Evolutionary conservation across 1,284 basidiomycete genomes (phyloP).

Genomic region (Austroboletus niveus): DNA sequence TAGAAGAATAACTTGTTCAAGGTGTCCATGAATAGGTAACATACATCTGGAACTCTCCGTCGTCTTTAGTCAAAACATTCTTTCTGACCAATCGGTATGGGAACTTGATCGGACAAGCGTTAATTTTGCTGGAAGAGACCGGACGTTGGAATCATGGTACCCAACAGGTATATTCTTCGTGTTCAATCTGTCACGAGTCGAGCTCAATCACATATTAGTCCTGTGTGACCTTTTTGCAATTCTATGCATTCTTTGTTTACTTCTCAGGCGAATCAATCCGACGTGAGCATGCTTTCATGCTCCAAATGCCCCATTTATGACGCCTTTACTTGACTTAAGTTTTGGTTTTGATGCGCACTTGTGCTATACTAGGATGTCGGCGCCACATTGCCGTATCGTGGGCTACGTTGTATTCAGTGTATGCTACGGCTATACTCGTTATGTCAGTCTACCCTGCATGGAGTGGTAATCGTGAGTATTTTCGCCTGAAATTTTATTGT

Average conservation of each 20-base stretch:
- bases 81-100: conserved; percentile 18
- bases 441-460: too few relatives aligned
- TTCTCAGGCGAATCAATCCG: conserved; percentile 24
- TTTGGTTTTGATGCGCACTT: conserved; percentile 24
- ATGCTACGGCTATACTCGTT: too few relatives aligned
- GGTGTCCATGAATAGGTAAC: neutral
- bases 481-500: neutral
- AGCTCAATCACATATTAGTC: conserved; percentile 16
- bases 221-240: conserved; percentile 10
- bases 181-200: neutral
- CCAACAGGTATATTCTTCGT: neutral
- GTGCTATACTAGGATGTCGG: conserved; percentile 15
- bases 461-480: conserved; percentile 7
- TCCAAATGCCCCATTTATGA: neutral
- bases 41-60: conserved; percentile 13
- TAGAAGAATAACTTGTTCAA: neutral
- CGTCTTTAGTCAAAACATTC: conserved; percentile 9
- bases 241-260: conserved; percentile 4
- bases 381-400: neutral
- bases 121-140: conserved; percentile 1
- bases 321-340: conserved; percentile 5
- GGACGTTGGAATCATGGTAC: neutral
- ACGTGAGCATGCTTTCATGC: conserved; percentile 8
- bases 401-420: conserved; percentile 5
- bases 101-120: conserved; percentile 8